Base-by-base conservation (phyloP, 495 filamentous ascomycete genomes). In the Neurospora tetrasperma region DNA sequence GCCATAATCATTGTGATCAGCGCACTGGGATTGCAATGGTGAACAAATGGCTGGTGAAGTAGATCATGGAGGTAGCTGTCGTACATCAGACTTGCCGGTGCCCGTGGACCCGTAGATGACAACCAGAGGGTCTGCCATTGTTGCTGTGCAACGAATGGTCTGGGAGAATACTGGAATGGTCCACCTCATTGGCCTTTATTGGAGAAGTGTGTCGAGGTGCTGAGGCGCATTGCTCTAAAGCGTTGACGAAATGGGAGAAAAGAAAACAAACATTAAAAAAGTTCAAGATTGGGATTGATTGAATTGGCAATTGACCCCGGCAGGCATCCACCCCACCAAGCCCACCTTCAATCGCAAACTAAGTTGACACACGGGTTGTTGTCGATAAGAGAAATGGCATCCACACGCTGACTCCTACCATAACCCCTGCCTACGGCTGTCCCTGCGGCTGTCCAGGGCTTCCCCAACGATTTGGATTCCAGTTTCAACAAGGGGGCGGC, bases 71-170 rank as follows among this genome's bases (percentile, higher is more conserved):
- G 10, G 35, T n/a, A 41, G 40, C 68, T 40, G 71, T 78, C 81
- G 73, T 82, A 97, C 96, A 86, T 99, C 92, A n/a, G 96, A 98
- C 85, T 99, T 99, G 44, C 96, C 96, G 6, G 95, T 98, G 71
- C 96, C 96, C 44, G 96, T 99, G 43, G 96, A 93, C 43, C 96
- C 96, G 43, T 98, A 86, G 66, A 99, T 88, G 43, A 92, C 89
- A 75, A 99, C 88, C 72, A 98, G 85, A 35, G 94, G 92, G 72
- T 85, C 79, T 76, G 78, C 74, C 54, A 20, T 77, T 42, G 31
- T 72, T 66, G 54, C 27, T 66, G 14, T 35, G 27, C 54, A 18
- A 69, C 71, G 39, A 54, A 42, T 20, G 69, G 54, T n/a, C 68
- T 76, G 35, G 35, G 46, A 40, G 27, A 62, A 38, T 0, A 9